Base-by-base conservation (phyloP, 257 asterid species). In the Jasminum sambac region DNA sequence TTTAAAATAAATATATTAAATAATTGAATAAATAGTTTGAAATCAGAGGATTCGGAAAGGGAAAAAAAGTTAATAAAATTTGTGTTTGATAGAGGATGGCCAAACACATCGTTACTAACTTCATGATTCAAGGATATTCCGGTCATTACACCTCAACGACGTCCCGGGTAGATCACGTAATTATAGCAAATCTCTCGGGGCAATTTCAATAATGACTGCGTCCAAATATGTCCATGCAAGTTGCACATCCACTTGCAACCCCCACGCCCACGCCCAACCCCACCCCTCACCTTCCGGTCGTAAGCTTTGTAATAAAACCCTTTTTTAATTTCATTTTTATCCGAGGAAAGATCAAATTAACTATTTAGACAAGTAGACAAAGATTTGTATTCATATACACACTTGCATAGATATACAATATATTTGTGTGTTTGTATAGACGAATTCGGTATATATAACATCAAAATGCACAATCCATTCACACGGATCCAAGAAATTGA, bases 191-290 rank as follows among this genome's bases (percentile, higher is more conserved):
- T 38, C 38, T 0, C 19, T 2, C 40, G 39, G 87, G 89, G 71
- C 40, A 70, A 38, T 76, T 72, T 26, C 34, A 4, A 48, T 26
- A 10, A 6, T 37, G 84, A 77, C 78, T 52, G 12, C 73, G 80
- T 85, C 87, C 80, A 74, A 70, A 79, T 14, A 41, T 55, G 74
- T 71, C 62, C 36, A 7, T 57, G 83, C 96, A 86, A 90, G 76
- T 90, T 85, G 95, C 75, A 4, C 63, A 38, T 66, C 95, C 84
- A 90, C 93, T 90, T 90, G 95, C 94, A 60, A 60, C 55, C n/a
- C 14, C 46, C 58, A 37, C 41, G 34, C 46, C 66, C n/a, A n/a
- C n/a, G n/a, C n/a, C n/a, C n/a, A n/a, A 39, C 57, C 81, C 36
- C 36, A 5, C 1, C 26, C 36, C 36, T n/a, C 52, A 21, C 1